phyloP scores from a whole-genome alignment of 441 rosid genomes.

The Viola pubescens region DNA sequence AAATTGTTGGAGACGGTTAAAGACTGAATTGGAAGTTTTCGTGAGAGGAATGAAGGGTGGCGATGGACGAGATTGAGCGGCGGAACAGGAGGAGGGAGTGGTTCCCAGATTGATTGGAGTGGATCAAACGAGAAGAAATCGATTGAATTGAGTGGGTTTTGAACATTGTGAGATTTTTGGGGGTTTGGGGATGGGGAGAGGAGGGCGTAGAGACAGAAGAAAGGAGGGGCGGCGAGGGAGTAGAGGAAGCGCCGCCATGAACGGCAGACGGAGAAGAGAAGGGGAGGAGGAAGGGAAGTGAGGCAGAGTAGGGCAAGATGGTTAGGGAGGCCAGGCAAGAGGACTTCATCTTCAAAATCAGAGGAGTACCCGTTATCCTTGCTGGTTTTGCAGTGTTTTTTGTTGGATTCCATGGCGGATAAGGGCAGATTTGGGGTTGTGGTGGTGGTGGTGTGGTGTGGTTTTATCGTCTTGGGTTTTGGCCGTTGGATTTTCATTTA shows the following conservation, averaged over 20 bases:
- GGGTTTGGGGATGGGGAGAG: conserved; percentile 21
- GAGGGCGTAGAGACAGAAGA: conserved; percentile 38
- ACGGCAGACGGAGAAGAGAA: conserved; percentile 41
- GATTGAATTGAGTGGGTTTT: conserved; percentile 7
- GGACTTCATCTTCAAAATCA: neutral
- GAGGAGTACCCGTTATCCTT: no score
- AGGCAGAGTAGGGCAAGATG: conserved; percentile 42
- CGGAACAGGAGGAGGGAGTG: conserved; percentile 40
- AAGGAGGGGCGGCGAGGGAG: conserved; percentile 47
- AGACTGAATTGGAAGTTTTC: conserved; percentile 42
- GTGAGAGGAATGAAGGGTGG: conserved; percentile 52
- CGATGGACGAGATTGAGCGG: conserved; percentile 35
- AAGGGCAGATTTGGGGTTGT: no score
- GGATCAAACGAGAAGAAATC: conserved; percentile 40
- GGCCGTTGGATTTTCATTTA: no score
- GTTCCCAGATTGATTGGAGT: conserved; percentile 34
- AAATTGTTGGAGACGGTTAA: conserved; percentile 34
- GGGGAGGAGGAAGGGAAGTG: conserved; percentile 27
- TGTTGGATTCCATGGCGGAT: no score
- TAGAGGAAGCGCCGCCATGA: conserved; percentile 54
- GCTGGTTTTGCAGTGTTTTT: no score
- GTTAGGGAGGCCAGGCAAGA: conserved; percentile 45
- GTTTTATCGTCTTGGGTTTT: no score
- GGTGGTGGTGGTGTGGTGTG: no score
- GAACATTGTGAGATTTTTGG: neutral